A percentile compares a stretch with the other conserved stretches of the same genome.
Conservation (phyloP, 2,329 filamentous ascomycete species). For the Exophiala sp. region DNA sequence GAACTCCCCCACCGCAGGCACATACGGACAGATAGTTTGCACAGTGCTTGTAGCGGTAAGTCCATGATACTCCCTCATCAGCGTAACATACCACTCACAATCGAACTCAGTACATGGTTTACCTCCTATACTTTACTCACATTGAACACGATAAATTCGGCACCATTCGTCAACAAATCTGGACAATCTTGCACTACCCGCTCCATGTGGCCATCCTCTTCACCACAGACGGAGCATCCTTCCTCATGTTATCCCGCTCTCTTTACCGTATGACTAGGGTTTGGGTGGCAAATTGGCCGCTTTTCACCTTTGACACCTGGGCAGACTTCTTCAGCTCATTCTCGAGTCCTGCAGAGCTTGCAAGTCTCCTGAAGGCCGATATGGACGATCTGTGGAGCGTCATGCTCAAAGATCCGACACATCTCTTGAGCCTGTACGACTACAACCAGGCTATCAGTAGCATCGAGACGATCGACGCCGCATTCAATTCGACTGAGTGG, state of each 20-base stretch:
- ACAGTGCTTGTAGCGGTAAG: constrained; percentile 16
- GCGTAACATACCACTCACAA: too few species aligned
- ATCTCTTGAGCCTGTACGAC: neutral
- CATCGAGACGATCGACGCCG: neutral
- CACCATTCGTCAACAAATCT: constrained; percentile 55
- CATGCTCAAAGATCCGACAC: neutral
- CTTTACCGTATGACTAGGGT: neutral
- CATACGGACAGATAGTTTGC: constrained; percentile 38
- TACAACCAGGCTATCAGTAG: neutral
- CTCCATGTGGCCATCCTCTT: constrained; percentile 62
- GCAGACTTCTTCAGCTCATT: neutral
- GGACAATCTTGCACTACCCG: constrained; percentile 53
- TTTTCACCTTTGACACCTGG: neutral
- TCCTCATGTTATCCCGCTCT: constrained; percentile 7
- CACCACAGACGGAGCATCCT: constrained; percentile 54
- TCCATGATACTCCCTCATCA: neutral
- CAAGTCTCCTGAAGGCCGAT: neutral
- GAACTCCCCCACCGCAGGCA: constrained; percentile 34
- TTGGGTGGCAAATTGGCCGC: neutral
- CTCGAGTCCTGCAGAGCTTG: neutral
- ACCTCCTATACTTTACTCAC: constrained; percentile 60
- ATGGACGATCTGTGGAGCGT: neutral
- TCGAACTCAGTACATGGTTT: constrained; percentile 50
- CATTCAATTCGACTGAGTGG: constrained; percentile 2
- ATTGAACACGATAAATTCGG: constrained; percentile 49